Evolutionary conservation across 2,329 filamentous ascomycete genomes (phyloP), one percentile per base, ranked within the genome.

Genomic region (Ascocoryne sarcoides): DNA sequence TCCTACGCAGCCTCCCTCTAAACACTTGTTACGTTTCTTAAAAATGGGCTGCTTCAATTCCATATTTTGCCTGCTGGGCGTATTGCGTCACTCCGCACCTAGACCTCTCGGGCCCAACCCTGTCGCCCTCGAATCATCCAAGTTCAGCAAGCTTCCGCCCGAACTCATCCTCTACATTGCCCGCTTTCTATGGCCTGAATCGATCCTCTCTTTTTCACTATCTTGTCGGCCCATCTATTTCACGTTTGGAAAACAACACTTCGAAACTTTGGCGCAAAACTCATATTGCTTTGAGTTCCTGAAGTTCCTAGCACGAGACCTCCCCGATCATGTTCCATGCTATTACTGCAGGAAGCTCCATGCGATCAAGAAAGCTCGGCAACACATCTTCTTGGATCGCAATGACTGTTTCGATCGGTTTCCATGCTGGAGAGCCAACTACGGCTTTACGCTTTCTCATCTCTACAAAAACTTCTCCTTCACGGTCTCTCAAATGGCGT

Each of bases 81-180:
- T 31, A 38, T 26, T 32, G 23, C 23, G 12, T 12, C 7, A 26
- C 30, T 16, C 26, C 16, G 20, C 16, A 30, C 20, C 34, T 32
- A 26, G 16, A 5, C 32, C 21, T 17, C 33, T 26, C 23, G 23
- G 23, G 12, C 23, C 7, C 12, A 26, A 23, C 21, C 36, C 41
- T 32, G 23, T 20, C 29, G 30, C 32, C 10, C 29, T 39, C 40
- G 36, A 46, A 33, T 39, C 36, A n/a, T 46, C 40, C 29, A 16
- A 10, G 12, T 21, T 46, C 19, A 15, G 26, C 40, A 40, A 37
- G n/a, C 43, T 46, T 23, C 40, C 40, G 21, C 41, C 29, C 8
- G 44, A 46, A 35, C 33, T 46, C 33, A 36, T 44, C 14, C 29
- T 46, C 26, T 37, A 41, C 29, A 46, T 46, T 36, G 34, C 33